Percentiles rank a stretch among this genome's conserved stretches.
Evolutionary conservation across 1,284 basidiomycete species (phyloP).

Genomic region (Apiotrichum sp.): DNA sequence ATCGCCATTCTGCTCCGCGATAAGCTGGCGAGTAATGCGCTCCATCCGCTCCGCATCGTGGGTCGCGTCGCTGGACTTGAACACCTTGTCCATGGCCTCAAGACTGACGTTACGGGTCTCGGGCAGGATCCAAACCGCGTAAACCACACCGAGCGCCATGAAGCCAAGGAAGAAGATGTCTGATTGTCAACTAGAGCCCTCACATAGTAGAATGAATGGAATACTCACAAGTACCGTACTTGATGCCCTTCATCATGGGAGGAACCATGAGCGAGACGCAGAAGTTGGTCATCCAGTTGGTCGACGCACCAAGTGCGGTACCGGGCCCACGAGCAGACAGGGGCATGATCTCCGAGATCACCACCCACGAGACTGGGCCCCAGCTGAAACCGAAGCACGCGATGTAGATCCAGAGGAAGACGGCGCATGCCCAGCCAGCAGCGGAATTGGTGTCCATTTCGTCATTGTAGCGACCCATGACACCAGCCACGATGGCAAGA

Average conservation of each 20-base stretch:
- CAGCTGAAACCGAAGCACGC: constrained; percentile 17
- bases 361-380: constrained; percentile 21
- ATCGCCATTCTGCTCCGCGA: constrained; percentile 9
- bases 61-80: constrained; percentile 17
- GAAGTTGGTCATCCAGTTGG: constrained; percentile 26
- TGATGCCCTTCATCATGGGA: constrained; percentile 16
- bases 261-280: constrained; percentile 19
- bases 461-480: constrained; percentile 14
- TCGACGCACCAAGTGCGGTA: constrained; percentile 16
- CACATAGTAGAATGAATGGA: not conserved
- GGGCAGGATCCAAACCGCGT: constrained; percentile 21
- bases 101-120: constrained; percentile 21
- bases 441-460: constrained; percentile 6
- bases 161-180: constrained; percentile 23
- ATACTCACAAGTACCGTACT: constrained; percentile 13
- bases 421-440: constrained; percentile 17
- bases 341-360: constrained; percentile 22
- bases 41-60: constrained; percentile 16
- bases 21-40: constrained; percentile 9
- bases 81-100: constrained; percentile 21
- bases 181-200: not conserved
- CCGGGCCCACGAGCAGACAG: constrained; percentile 17
- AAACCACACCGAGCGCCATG: constrained; percentile 19
- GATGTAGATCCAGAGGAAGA: constrained; percentile 25
- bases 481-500: constrained; percentile 20